A percentile compares a stretch with the other conserved stretches of the same genome.
These are phyloP conservation scores for Exidia glandulosa DNA, from an alignment of 768 basidiomycete genomes.

Conservation along the genomic window DNA sequence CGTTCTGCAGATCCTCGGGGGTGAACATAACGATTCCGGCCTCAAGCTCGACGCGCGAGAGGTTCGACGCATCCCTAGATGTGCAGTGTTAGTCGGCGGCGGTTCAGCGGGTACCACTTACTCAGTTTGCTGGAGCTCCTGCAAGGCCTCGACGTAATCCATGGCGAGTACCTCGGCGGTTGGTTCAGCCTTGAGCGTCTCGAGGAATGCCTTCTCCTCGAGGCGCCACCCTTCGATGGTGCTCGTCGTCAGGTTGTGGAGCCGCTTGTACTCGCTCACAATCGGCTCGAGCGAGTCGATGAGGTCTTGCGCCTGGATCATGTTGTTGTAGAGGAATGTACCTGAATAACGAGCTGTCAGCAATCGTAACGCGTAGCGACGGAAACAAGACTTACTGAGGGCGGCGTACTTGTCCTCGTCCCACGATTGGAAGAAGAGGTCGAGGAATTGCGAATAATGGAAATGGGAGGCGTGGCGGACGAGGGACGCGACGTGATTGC, in stretches of 20 bases:
- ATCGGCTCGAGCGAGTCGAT: not conserved
- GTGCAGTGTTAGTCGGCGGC: too few species aligned
- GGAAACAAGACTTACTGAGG: constrained; percentile 5
- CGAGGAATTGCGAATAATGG: constrained; percentile 19
- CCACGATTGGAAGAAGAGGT: constrained; percentile 24
- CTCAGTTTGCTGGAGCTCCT: not conserved
- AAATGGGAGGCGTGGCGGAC: constrained; percentile 18
- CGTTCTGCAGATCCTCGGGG: too few species aligned
- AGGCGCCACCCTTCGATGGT: not conserved
- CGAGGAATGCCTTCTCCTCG: not conserved
- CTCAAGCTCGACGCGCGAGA: too few species aligned
- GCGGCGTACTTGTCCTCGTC: constrained; percentile 15
- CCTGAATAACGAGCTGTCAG: constrained; percentile 1
- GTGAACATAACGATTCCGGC: too few species aligned
- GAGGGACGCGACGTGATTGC: constrained; percentile 14
- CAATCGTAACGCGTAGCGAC: not conserved
- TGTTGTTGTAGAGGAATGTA: not conserved
- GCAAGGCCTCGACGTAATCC: constrained; percentile 3
- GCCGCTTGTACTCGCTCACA: not conserved
- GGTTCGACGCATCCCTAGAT: too few species aligned
- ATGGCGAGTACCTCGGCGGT: not conserved
- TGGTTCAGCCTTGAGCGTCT: not conserved
- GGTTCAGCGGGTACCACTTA: not conserved
- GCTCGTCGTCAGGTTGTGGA: not conserved
- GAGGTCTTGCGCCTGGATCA: not conserved